Conservation (phyloP, 192 early-diverging fungal species). For the Funneliformis mosseae region DNA sequence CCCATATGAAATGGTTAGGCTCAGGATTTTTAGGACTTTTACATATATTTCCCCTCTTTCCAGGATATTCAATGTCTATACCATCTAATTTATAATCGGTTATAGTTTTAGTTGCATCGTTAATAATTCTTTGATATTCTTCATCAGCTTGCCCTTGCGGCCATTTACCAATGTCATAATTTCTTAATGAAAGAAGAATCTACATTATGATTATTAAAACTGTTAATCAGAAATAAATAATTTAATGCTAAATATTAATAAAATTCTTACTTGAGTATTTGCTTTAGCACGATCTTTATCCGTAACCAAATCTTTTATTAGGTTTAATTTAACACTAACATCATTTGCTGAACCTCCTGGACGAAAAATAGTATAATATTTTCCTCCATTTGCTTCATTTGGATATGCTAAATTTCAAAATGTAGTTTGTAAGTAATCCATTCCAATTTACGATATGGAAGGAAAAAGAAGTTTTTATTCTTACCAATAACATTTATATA, state of each 20-base stretch:
- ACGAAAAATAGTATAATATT: no score
- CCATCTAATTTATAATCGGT: not conserved
- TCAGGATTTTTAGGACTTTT: not conserved
- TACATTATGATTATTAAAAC: not conserved
- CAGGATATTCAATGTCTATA: not conserved
- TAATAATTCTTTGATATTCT: not conserved
- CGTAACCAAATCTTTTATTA: no score
- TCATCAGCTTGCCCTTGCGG: not conserved
- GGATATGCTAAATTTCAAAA: no score
- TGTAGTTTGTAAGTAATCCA: no score
- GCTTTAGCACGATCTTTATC: no score
- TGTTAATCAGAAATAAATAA: not conserved
- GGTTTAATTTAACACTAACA: no score
- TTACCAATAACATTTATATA: not conserved
- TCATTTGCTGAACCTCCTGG: no score
- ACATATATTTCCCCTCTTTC: not conserved
- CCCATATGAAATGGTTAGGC: not conserved
- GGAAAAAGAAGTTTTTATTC: no score
- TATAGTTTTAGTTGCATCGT: fast-evolving
- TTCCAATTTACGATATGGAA: no score
- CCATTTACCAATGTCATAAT: not conserved
- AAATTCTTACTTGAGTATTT: not conserved
- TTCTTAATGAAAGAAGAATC: not conserved
- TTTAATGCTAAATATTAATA: not conserved
- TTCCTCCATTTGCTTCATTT: no score